A percentile compares a stretch with the other conserved stretches of the same genome.
Evolutionary conservation across 345 rosid genomes (phyloP).

Genomic region (Hevea brasiliensis): DNA sequence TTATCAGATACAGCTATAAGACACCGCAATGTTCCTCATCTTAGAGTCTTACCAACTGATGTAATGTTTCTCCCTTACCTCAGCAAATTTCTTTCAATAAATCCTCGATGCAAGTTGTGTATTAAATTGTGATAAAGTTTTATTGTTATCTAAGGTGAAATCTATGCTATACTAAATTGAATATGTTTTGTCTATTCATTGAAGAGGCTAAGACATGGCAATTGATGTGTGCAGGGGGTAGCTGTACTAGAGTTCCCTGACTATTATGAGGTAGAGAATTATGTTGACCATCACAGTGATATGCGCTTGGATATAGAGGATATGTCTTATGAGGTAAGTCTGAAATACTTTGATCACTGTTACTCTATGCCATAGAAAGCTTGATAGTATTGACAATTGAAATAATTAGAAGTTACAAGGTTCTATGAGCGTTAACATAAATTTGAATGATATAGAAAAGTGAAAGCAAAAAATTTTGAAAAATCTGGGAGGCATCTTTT

Average conservation of each 20-base stretch:
- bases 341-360: background rate
- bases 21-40: slow-evolving; percentile 50
- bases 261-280: slow-evolving; percentile 47
- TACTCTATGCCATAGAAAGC: background rate
- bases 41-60: slow-evolving; percentile 58
- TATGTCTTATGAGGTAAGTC: slow-evolving; percentile 81
- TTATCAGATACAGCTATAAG: slow-evolving; percentile 39
- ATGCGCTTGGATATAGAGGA: slow-evolving; percentile 94
- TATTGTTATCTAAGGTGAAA: background rate
- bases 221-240: slow-evolving; percentile 52
- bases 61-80: slow-evolving; percentile 35
- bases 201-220: slow-evolving; percentile 13
- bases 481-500: background rate
- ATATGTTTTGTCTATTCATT: background rate
- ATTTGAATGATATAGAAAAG: background rate
- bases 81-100: slow-evolving; percentile 12
- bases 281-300: slow-evolving; percentile 70
- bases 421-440: background rate
- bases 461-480: background rate
- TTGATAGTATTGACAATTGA: background rate
- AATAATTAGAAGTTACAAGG: background rate
- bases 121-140: background rate
- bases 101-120: background rate
- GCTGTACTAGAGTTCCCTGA: slow-evolving; percentile 58
- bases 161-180: background rate